phyloP scores from a whole-genome alignment of 2,329 filamentous ascomycete species.

The Graphilbum fragrans region DNA sequence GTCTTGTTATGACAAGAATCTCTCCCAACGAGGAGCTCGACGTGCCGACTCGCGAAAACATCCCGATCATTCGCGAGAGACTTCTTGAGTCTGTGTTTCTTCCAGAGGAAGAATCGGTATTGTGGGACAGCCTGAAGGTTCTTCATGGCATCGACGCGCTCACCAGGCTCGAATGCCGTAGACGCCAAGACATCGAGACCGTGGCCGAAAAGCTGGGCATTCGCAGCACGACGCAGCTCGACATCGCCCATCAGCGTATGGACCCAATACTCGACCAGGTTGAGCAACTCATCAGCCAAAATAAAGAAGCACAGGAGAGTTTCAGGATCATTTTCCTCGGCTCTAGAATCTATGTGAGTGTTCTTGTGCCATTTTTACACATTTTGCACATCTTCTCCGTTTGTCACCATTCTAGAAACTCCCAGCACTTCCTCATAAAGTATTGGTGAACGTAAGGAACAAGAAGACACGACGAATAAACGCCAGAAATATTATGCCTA shows the following conservation, averaged over 20 bases:
- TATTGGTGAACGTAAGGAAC: too few relatives aligned
- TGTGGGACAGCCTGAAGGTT: constrained; percentile 5
- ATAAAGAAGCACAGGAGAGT: constrained; percentile 4
- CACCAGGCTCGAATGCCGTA: constrained; percentile 6
- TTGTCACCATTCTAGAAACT: too few relatives aligned
- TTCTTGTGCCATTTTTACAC: not conserved
- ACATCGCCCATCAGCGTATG: constrained; percentile 4
- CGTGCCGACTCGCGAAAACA: not conserved
- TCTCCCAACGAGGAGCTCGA: not conserved
- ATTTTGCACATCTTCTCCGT: too few relatives aligned
- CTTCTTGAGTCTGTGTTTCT: constrained; percentile 5
- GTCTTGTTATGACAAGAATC: not conserved
- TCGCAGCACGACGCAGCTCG: constrained; percentile 1
- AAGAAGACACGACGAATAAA: too few relatives aligned
- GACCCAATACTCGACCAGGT: constrained; percentile 3
- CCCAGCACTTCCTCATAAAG: too few relatives aligned
- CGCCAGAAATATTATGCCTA: too few relatives aligned
- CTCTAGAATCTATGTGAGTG: constrained; percentile 10
- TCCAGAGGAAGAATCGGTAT: constrained; percentile 3
- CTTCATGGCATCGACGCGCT: constrained; percentile 8
- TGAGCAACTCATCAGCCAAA: constrained; percentile 4
- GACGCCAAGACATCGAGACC: constrained; percentile 7
- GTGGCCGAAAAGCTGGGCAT: constrained; percentile 4
- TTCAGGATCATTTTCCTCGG: constrained; percentile 10
- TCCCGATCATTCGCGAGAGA: not conserved